phyloP scores from a whole-genome alignment of 2,329 filamentous ascomycete species.

The Fusarium sp. region DNA sequence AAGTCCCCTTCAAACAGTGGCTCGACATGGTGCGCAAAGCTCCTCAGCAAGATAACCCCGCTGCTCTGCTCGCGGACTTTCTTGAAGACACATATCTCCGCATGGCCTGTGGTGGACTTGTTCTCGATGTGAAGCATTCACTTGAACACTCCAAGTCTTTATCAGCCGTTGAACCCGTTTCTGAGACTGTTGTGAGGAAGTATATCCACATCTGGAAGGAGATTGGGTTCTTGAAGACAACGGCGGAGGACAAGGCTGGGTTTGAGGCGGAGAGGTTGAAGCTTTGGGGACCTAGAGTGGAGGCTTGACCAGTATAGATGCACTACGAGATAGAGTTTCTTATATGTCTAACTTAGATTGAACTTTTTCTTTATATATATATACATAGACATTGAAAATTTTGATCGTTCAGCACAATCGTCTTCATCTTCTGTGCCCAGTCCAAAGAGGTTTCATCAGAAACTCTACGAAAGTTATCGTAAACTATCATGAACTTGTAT shows the following conservation, averaged over 20 bases:
- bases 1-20: conserved; percentile 17
- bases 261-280: conserved; percentile 22
- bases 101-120: conserved; percentile 25
- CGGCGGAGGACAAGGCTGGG: conserved; percentile 17
- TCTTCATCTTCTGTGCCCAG: too few relatives aligned
- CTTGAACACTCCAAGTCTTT: conserved; percentile 29
- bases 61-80: conserved; percentile 8
- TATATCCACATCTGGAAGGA: conserved; percentile 39
- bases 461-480: accelerated
- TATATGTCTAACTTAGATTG: neutral
- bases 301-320: neutral
- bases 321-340: neutral
- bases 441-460: accelerated
- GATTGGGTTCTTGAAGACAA: conserved; percentile 34
- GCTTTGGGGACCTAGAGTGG: conserved; percentile 16
- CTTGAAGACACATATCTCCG: conserved; percentile 14
- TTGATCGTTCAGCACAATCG: neutral
- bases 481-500: accelerated
- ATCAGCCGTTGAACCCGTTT: conserved; percentile 12
- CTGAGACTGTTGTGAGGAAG: conserved; percentile 24
- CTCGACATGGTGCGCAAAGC: conserved; percentile 16
- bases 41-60: conserved; percentile 25
- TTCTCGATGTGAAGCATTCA: conserved; percentile 11
- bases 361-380: neutral
- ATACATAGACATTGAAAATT: neutral